phyloP scores from a whole-genome alignment of 176 grass and related monocot species.

The Saccharum spontaneum region DNA sequence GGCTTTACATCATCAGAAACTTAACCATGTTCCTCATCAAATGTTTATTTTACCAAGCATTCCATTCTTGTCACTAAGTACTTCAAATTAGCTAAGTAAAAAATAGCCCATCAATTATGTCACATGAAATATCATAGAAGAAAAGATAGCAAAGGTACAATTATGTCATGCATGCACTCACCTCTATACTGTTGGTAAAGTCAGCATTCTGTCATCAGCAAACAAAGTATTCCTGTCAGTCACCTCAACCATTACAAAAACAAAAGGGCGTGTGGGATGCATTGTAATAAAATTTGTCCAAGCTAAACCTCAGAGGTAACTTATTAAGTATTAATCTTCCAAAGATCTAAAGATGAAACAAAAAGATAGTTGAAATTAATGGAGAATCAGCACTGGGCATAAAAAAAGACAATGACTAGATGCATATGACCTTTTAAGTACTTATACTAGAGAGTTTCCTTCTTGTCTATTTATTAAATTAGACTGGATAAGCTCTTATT shows the following conservation, averaged over 20 bases:
- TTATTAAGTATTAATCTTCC: conserved; percentile 7
- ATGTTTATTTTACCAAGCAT: background rate
- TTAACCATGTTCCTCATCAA: conserved; percentile 16
- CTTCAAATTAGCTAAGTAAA: background rate
- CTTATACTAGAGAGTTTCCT: background rate
- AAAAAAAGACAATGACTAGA: background rate
- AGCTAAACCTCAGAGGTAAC: conserved; percentile 22
- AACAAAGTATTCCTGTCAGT: conserved; percentile 86
- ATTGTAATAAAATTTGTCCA: conserved; percentile 18
- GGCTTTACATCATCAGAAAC: conserved; percentile 22
- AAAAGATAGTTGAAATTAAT: conserved; percentile 17
- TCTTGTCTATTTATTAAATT: conserved; percentile 9
- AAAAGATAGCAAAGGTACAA: conserved; percentile 23
- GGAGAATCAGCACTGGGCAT: background rate
- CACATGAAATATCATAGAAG: conserved; percentile 13
- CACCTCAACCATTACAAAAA: conserved; percentile 79
- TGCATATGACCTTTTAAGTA: background rate
- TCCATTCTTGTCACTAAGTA: background rate
- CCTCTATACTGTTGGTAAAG: conserved; percentile 65
- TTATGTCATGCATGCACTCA: conserved; percentile 40
- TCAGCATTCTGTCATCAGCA: conserved; percentile 81
- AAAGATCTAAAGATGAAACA: conserved; percentile 32
- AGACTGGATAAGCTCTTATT: conserved; percentile 10
- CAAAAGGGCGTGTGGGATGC: conserved; percentile 34
- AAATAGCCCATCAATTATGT: background rate